Percentiles rank a stretch among this genome's conserved stretches.
phyloP scores from a whole-genome alignment of 306 rosid genomes.

The Begonia fuchsioides region DNA sequence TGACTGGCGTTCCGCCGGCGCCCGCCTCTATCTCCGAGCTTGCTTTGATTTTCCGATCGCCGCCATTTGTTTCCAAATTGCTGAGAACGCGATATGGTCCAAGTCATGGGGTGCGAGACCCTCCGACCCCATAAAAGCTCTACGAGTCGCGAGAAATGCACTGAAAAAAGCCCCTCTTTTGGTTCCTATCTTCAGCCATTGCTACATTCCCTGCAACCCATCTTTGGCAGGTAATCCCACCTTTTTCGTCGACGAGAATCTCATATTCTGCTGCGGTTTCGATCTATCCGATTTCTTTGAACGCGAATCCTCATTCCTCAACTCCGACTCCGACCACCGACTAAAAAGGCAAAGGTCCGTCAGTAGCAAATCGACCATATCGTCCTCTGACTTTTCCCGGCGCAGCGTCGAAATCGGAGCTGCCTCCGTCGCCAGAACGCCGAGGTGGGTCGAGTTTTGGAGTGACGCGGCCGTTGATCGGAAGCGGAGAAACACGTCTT shows the following conservation, averaged over 20 bases:
- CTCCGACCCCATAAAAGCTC: conserved; percentile 68
- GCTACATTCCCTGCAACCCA: conserved; percentile 96
- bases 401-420: conserved; percentile 54
- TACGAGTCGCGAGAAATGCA: conserved; percentile 62
- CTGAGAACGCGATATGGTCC: conserved; percentile 74
- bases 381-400: conserved; percentile 44
- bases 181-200: conserved; percentile 87
- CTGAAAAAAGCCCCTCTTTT: conserved; percentile 84
- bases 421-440: conserved; percentile 48
- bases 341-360: conserved; percentile 62
- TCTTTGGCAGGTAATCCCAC: conserved; percentile 81
- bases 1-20: conserved; percentile 69
- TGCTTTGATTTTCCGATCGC: conserved; percentile 89
- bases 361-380: conserved; percentile 64
- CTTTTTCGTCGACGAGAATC: conserved; percentile 82
- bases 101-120: conserved; percentile 83
- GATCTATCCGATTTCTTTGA: conserved; percentile 93
- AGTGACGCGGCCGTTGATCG: conserved; percentile 76
- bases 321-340: conserved; percentile 37
- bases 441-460: conserved; percentile 99
- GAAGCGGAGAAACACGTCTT: conserved; percentile 44
- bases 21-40: conserved; percentile 73
- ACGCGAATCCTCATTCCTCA: conserved; percentile 49
- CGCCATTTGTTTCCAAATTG: conserved; percentile 89
- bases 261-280: conserved; percentile 77